Percentiles rank a stretch among this genome's conserved stretches.
These are phyloP conservation scores for Cyathus striatus DNA, from an alignment of 768 basidiomycete species.

Conservation along the genomic window DNA sequence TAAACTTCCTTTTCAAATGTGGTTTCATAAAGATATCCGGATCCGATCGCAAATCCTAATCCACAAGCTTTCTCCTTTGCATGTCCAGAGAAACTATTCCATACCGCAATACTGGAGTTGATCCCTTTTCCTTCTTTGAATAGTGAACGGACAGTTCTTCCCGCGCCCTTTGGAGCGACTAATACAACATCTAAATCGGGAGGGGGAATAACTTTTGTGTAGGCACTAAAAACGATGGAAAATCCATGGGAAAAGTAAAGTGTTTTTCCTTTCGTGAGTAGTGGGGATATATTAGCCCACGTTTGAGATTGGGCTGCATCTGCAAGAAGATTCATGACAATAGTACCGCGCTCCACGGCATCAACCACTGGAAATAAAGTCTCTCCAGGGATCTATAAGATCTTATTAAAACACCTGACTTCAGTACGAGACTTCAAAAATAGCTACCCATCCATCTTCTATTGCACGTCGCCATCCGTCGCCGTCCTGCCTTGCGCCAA, in stretches of 20 bases:
- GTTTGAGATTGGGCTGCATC: slow-evolving; percentile 99
- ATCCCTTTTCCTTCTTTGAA: slow-evolving; percentile 99
- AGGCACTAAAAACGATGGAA: slow-evolving; percentile 97
- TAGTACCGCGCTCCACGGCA: slow-evolving; percentile 91
- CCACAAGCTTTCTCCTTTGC: slow-evolving; percentile 97
- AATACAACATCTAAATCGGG: slow-evolving; percentile 96
- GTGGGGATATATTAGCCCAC: slow-evolving; percentile 83
- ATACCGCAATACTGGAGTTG: slow-evolving; percentile 92
- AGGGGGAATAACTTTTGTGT: slow-evolving; percentile 91
- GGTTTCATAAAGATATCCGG: slow-evolving; percentile 98
- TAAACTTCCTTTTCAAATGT: slow-evolving; percentile 99
- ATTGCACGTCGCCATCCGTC: slow-evolving; percentile 95
- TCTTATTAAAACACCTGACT: slow-evolving; percentile 3
- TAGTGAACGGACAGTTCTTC: slow-evolving; percentile 96
- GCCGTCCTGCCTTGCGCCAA: slow-evolving; percentile 95
- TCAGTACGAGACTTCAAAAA: no score
- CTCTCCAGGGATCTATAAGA: slow-evolving; percentile 80
- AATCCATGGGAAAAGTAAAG: slow-evolving; percentile 99
- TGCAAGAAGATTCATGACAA: slow-evolving; percentile 99
- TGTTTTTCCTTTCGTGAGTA: slow-evolving; percentile 99
- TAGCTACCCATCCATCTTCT: slow-evolving; percentile 89
- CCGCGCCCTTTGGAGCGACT: slow-evolving; percentile 98
- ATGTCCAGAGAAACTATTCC: slow-evolving; percentile 97
- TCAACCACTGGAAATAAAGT: slow-evolving; percentile 98
- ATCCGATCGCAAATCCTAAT: slow-evolving; percentile 89